Conservation (phyloP, 2,329 filamentous ascomycete species). For the Coniochaeta prunicola region DNA sequence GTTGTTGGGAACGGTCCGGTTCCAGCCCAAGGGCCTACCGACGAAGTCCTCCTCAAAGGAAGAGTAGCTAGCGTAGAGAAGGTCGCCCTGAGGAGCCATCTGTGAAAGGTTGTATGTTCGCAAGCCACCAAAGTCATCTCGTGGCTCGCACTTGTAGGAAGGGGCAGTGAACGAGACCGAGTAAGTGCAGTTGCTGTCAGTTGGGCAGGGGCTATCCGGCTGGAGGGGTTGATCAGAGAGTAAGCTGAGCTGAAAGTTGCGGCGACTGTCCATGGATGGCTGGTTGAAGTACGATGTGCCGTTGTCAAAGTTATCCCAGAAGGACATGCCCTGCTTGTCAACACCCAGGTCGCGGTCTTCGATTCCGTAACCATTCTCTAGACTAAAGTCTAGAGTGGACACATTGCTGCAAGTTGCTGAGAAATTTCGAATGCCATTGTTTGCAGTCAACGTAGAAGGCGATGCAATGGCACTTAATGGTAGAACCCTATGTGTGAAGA, state of each 20-base stretch:
- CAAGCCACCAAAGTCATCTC: conserved; percentile 8
- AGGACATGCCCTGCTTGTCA: conserved; percentile 5
- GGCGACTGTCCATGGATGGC: conserved; percentile 5
- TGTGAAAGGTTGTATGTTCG: conserved; percentile 5
- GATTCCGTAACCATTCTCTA: conserved; percentile 7
- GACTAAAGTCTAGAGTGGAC: conserved; percentile 7
- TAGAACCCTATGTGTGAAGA: conserved; percentile 3
- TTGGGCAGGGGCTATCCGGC: conserved; percentile 7
- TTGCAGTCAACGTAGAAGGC: conserved; percentile 7
- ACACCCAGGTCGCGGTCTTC: conserved; percentile 1
- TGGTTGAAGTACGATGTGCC: conserved; percentile 4
- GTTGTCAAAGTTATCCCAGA: conserved; percentile 5
- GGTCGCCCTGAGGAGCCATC: conserved; percentile 5
- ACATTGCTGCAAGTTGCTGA: conserved; percentile 5
- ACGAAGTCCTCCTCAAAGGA: conserved; percentile 7
- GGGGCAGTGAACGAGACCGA: conserved; percentile 4
- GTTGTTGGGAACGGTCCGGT: conserved; percentile 4
- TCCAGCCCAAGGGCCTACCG: conserved; percentile 7
- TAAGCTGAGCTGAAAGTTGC: conserved; percentile 6
- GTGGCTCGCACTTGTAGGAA: conserved; percentile 8
- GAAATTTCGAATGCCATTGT: neutral
- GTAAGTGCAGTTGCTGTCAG: conserved; percentile 8
- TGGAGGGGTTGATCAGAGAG: conserved; percentile 7
- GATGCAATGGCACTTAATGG: conserved; percentile 10
- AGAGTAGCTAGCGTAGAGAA: conserved; percentile 10